A percentile compares a stretch with the other conserved stretches of the same genome.
Conservation (phyloP, 2,329 filamentous ascomycete genomes). For the Trichoderma sp. region DNA sequence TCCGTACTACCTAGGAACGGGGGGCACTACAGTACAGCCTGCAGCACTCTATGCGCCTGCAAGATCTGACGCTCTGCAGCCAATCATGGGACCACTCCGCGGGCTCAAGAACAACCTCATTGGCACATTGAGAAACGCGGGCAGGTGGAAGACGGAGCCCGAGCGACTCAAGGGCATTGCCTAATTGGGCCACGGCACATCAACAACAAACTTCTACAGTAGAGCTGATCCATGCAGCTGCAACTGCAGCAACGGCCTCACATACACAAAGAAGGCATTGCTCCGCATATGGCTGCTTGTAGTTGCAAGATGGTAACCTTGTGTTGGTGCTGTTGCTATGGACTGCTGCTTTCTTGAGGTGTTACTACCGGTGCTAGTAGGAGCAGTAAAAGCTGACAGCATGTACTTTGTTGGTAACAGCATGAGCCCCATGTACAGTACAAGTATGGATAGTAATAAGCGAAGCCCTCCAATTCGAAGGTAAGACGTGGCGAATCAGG, state of each 20-base stretch:
- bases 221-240: conserved; percentile 21
- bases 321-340: neutral
- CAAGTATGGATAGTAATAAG: conserved; percentile 8
- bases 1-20: conserved; percentile 15
- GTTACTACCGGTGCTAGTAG: neutral
- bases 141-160: conserved; percentile 2
- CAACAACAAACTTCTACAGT: conserved; percentile 24
- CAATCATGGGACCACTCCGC: conserved; percentile 16
- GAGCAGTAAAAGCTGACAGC: neutral
- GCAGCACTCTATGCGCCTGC: conserved; percentile 17
- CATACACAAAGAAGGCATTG: neutral
- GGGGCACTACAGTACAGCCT: neutral
- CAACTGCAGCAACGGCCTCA: conserved; percentile 10
- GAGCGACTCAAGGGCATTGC: conserved; percentile 7
- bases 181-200: conserved; percentile 18
- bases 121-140: neutral
- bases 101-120: neutral
- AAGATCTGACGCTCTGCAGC: conserved; percentile 5
- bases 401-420: neutral
- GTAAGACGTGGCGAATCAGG: conserved; percentile 17
- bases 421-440: neutral
- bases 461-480: neutral
- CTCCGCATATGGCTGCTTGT: neutral
- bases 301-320: neutral
- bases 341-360: too few relatives aligned